phyloP scores from a whole-genome alignment of 208 protist genomes.

The Trypanosoma avium region DNA sequence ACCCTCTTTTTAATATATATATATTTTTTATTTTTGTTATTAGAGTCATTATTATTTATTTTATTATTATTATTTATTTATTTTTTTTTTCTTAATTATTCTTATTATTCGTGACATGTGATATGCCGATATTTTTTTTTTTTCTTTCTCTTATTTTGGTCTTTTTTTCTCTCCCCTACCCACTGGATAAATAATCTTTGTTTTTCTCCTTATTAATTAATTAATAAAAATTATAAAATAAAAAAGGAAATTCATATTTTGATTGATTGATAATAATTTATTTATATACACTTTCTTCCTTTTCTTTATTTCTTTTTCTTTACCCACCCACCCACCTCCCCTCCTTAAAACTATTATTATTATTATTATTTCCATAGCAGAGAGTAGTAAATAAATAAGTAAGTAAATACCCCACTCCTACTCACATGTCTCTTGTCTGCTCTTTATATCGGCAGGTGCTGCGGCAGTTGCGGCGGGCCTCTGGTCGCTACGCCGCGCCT shows the following conservation, averaged over 20 bases:
- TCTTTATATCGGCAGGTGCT: conserved; percentile 77
- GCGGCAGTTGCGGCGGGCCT: conserved; percentile 32
- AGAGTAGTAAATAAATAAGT: too few species aligned
- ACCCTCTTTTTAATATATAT: background rate
- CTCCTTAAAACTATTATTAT: too few species aligned
- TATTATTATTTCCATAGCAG: conserved; percentile 4
- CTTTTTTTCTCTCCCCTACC: background rate
- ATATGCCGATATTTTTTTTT: background rate
- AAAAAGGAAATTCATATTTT: too few species aligned
- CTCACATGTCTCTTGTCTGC: conserved; percentile 57
- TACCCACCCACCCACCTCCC: too few species aligned
- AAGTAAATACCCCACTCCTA: too few species aligned
- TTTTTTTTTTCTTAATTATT: background rate
- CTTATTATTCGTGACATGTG: background rate
- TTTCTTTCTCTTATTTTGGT: background rate
- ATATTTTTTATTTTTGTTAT: conserved; percentile 6
- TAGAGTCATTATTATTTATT: background rate
- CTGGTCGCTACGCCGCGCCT: conserved; percentile 40
- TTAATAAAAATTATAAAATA: too few species aligned
- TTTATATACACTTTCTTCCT: too few species aligned
- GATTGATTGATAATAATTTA: background rate
- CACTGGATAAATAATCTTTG: too few species aligned
- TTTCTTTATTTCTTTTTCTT: too few species aligned
- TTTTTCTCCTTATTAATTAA: too few species aligned
- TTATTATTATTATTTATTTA: background rate